These are phyloP conservation scores for Rosa hybrid DNA, from an alignment of 331 rosid species.

Conservation along the genomic window DNA sequence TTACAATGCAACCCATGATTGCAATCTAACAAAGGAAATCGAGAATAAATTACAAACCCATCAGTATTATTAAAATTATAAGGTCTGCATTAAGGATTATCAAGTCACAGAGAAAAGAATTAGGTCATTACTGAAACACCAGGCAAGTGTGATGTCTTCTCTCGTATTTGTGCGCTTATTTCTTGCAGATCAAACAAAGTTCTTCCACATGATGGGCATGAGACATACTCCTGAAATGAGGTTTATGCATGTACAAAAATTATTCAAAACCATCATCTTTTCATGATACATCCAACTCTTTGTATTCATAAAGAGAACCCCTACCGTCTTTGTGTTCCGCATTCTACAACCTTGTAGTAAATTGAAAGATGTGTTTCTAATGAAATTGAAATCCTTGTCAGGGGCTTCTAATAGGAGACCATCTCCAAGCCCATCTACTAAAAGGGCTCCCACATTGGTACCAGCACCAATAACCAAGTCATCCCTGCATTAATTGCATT, in stretches of 20 bases:
- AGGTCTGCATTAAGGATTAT: background rate
- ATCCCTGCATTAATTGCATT: constrained; percentile 55
- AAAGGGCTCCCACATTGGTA: constrained; percentile 83
- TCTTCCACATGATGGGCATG: constrained; percentile 99
- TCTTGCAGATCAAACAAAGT: constrained; percentile 99
- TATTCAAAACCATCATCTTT: background rate
- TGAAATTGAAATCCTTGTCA: constrained; percentile 83
- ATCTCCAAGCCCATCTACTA: constrained; percentile 98
- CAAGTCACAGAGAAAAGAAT: constrained; percentile 1
- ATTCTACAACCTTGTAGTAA: constrained; percentile 98
- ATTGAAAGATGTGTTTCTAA: constrained; percentile 93
- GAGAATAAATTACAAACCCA: background rate
- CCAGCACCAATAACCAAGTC: constrained; percentile 95
- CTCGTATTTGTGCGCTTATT: constrained; percentile 88
- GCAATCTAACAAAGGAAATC: constrained; percentile 67
- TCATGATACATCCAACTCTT: constrained; percentile 2
- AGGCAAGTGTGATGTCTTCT: constrained; percentile 91
- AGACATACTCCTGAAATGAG: constrained; percentile 85
- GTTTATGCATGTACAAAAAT: constrained; percentile 2
- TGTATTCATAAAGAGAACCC: constrained; percentile 15
- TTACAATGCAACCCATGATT: constrained; percentile 99
- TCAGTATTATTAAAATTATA: background rate
- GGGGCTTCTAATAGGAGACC: constrained; percentile 83
- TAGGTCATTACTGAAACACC: constrained; percentile 78
- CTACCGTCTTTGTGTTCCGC: constrained; percentile 96